Base-by-base conservation (phyloP, 495 filamentous ascomycete genomes). In the Choiromyces venosus region DNA sequence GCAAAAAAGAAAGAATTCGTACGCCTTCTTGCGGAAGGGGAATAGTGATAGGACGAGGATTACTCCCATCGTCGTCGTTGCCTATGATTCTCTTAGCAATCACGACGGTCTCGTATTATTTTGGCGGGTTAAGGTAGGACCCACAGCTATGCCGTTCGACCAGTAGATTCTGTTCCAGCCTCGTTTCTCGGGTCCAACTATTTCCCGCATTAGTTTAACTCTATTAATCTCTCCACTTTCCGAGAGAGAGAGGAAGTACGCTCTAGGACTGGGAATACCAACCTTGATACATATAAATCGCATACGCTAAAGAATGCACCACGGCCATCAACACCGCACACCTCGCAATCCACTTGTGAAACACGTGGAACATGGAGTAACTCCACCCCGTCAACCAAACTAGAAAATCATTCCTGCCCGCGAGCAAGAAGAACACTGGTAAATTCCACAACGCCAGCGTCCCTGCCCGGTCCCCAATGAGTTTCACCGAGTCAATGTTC, bases 271-370 rank as follows among this genome's bases (percentile, higher is more conserved):
- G 52, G 38, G 37, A 35, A n/a, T 39, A 70, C 77, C 18, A 71
- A 79, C 77, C 72, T 67, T 79, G 77, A 46, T 79, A 75, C 77
- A 79, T 79, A 65, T 79, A 79, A n/a, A 79, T 70, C 5, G 76
- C 76, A 72, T 81, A 81, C 18, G 79, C 72, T 29, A 79, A 74
- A 7, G 84, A 84, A 78, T 89, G 87, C 3, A 85, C 80, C 14
- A 85, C 73, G 2, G 83, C 87, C 77, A 88, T 84, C 35, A 87
- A 42, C 5, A 86, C 87, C 4, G 86, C 86, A 9, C 88, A 82
- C 69, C 86, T 82, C 5, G 87, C 87, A 37, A 87, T 82, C 84
- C 87, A 86, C 21, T 86, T 86, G 82, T 88, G 87, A 39, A 88
- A 87, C 2, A 86, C 77, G 65, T 86, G 86, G 75, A 87, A 87